Evolutionary conservation across 2,329 filamentous ascomycete genomes (phyloP), one percentile per base, ranked within the genome.

Genomic region (Sordariomycetes sp.): DNA sequence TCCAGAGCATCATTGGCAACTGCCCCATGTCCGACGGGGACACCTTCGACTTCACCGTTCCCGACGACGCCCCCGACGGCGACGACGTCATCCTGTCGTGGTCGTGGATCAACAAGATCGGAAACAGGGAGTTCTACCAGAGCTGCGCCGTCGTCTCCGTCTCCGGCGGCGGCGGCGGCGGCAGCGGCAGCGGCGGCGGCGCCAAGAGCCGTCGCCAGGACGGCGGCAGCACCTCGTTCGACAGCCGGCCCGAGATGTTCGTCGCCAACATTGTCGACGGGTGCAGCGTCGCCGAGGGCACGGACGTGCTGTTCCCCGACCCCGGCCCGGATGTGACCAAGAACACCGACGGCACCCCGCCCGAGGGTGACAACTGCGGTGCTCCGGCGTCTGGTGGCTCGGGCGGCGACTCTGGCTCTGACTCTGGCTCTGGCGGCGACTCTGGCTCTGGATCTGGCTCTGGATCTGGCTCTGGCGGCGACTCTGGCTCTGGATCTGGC

Each of bases 61-160:
- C 87, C 10, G 68, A 71, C 2, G 81, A 85, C 62, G 80, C 82
- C 1, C 81, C 82, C n/a, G 65, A 70, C 60, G 74, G 70, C 69
- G 34, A 56, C 45, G 79, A 84, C 36, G 85, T 82, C 58, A 68
- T 91, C 52, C 79, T 91, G 55, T 82, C 83, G 42, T 92, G 89
- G 89, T 83, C 82, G 28, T 89, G 85, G 85, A 85, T 87, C 72
- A 90, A 90, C 74, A 74, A 82, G 62, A 70, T 86, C 48, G 87
- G 88, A 28, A 90, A 90, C 71, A 79, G 88, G 53, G 88, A 92
- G 68, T 88, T 87, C 80, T 94, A 94, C 78, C 90, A 90, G 85
- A 89, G 90, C 72, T 94, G 89, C 66, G 87, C 88, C 8, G 76
- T 80, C 55, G 79, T 91, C 63, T 81, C 79, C 60, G 83, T 90